Evolutionary conservation across 495 filamentous ascomycete genomes (phyloP), one percentile per base, ranked within the genome.

Genomic region (Umbilicaria muhlenbergii): DNA sequence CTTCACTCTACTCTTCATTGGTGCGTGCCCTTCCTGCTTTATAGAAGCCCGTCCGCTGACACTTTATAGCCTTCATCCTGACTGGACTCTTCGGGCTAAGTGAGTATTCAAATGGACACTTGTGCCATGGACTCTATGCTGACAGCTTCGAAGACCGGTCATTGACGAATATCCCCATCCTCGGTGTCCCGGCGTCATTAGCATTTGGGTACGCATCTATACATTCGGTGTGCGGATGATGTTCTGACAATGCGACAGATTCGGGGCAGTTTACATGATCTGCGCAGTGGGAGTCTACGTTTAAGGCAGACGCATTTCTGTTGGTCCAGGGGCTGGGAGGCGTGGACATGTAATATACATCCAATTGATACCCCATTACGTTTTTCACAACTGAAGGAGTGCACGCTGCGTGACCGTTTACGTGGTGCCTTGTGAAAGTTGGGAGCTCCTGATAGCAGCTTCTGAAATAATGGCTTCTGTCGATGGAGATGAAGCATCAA

Each of bases 211-310:
- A 77, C 57, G 76, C 32, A 32, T 31, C 37, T 24, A 39, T 33
- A 12, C 14, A 28, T 10, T 1, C 8, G 24, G 4, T 2, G 24
- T 28, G 24, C 4, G 6, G 24, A 8, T 3, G 24, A 28, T 10
- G 3, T 8, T 28, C 24, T 28, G 24, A 28, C 24, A 10, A 41
- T 44, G 41, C 19, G 3, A n/a, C 57, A 98, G 91, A 35, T 86
- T 95, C 60, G 91, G 92, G 49, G 83, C 89, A 37, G 86, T 96
- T 16, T 93, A 85, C 70, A 89, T 94, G 79, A 95, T 98, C 58
- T 98, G 91, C 63, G 91, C 86, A 17, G 91, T 87, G 58, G 91
- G 91, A 56, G 92, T 98, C 57, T 98, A 98, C 78, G 91, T 98
- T 63, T 98, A 78, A 68, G 31, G 44, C 58, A 65, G 65, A 62